Evolutionary conservation across 31 red algal genomes (phyloP), one percentile per base, ranked within the genome.

Genomic region (Asparagopsis taxiformis): DNA sequence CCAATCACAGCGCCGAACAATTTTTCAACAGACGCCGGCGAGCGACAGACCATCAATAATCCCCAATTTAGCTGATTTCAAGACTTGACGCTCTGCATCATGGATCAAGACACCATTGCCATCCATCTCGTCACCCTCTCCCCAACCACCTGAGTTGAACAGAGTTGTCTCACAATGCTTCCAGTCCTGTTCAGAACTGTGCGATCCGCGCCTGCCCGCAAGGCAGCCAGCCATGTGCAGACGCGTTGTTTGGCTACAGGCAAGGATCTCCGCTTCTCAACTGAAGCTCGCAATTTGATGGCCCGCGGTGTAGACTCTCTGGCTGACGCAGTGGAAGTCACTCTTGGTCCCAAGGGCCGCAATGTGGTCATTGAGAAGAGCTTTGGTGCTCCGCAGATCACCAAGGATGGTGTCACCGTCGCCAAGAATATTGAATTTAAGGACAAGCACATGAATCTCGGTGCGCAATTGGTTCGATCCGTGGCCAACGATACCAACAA

Each of bases 251-350:
- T 80, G 7, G 70, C 76, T 41, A 91, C 80, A 0, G 93, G 86
- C 52, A 99, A 99, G 76, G 96, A 99, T 34, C 62, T 99, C 16
- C 72, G 80, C 36, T 99, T 94, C 62, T 75, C 79, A 19, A 81
- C 65, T 37, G 91, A 99, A 65, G 97, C 97, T 20, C 77, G 97
- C 33, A 92, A 99, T 65, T 55, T 89, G 34, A 94, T 99, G 88
- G 59, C 76, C n/a, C 72, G 82, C 35, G 97, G 97, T 34, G 91
- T 99, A n/a, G 82, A 99, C 55, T 61, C 88, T 48, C 53, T 99
- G 21, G 84, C 91, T n/a, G 91, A 94, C 61, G 91, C 91, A 11
- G 91, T 94, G 19, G 59, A 84, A 59, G 84, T 88, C 53, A 88
- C 80, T 6, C 63, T 88, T 26, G 83, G 76, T 15, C 72, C 79